Conservation (phyloP, 345 rosid genomes). For the Sonneratia alba region DNA sequence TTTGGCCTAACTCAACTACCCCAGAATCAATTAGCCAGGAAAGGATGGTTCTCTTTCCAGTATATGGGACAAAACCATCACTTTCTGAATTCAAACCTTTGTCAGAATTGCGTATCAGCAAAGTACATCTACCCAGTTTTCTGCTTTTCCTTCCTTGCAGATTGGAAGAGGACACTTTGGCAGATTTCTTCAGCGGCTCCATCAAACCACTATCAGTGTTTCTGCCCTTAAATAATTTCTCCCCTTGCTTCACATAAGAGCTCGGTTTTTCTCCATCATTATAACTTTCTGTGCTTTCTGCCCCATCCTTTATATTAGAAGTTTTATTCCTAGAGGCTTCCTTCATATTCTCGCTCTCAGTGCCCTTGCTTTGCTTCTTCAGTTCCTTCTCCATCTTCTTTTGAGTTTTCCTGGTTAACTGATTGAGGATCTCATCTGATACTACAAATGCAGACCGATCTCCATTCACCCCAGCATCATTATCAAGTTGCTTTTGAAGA, state of each 20-base stretch:
- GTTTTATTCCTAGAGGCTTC: conserved; percentile 22
- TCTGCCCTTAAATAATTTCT: conserved; percentile 37
- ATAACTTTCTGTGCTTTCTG: conserved; percentile 39
- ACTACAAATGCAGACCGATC: conserved; percentile 44
- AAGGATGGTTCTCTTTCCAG: conserved; percentile 73
- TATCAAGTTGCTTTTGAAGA: conserved; percentile 57
- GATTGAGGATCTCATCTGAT: conserved; percentile 64
- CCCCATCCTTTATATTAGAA: conserved; percentile 25
- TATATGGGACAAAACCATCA: conserved; percentile 63
- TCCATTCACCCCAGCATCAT: conserved; percentile 25
- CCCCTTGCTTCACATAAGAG: conserved; percentile 49
- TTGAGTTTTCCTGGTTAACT: conserved; percentile 55
- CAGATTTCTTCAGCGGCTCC: conserved; percentile 18
- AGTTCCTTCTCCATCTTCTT: conserved; percentile 53
- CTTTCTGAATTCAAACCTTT: conserved; percentile 39
- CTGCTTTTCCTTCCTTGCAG: conserved; percentile 59
- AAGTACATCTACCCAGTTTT: conserved; percentile 69
- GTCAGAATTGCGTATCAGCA: conserved; percentile 67
- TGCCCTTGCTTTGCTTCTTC: conserved; percentile 35
- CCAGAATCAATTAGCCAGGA: conserved; percentile 88
- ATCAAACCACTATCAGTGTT: conserved; percentile 26
- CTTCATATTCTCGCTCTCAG: conserved; percentile 27
- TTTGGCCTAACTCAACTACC: conserved; percentile 51
- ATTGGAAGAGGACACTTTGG: neutral
- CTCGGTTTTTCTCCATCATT: conserved; percentile 61